Evolutionary conservation across 352 stramenopile genomes (phyloP).

Genomic region (Thalassiosira sp.): DNA sequence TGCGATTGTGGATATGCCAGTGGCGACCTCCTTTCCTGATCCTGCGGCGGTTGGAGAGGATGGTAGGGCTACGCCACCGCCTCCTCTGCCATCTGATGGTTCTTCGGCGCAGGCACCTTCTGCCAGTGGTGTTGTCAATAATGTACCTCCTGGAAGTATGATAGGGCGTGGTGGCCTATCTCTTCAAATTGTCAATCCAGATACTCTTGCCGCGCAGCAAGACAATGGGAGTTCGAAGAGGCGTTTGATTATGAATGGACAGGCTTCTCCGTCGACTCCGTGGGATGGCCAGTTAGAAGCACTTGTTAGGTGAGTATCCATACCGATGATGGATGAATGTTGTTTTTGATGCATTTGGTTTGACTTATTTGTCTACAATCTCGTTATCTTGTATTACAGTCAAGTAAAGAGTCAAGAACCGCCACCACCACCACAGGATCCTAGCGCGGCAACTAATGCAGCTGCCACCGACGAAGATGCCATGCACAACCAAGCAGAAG

Average conservation of each 20-base stretch:
- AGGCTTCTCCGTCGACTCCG: conserved; percentile 70
- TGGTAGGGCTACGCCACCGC: conserved; percentile 13
- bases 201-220: conserved; percentile 55
- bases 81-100: conserved; percentile 2
- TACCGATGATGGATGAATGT: background rate
- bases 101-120: background rate
- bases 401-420: conserved; percentile 42
- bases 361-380: background rate
- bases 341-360: conserved; percentile 1
- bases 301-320: conserved; percentile 58
- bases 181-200: conserved; percentile 83
- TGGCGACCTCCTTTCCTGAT: too few species aligned
- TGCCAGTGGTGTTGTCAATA: background rate
- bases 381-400: conserved; percentile 15
- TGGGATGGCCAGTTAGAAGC: conserved; percentile 80
- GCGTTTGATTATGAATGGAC: conserved; percentile 35
- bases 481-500: background rate
- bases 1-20: conserved; percentile 5
- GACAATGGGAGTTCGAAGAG: conserved; percentile 26
- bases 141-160: conserved; percentile 15
- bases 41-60: too few species aligned
- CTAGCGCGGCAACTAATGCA: background rate
- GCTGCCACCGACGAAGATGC: conserved; percentile 1
- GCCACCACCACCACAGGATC: conserved; percentile 3
- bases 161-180: conserved; percentile 31